A percentile compares a stretch with the other conserved stretches of the same genome.
phyloP scores from a whole-genome alignment of 2,329 filamentous ascomycete species.

The Xylariaceae sp. region DNA sequence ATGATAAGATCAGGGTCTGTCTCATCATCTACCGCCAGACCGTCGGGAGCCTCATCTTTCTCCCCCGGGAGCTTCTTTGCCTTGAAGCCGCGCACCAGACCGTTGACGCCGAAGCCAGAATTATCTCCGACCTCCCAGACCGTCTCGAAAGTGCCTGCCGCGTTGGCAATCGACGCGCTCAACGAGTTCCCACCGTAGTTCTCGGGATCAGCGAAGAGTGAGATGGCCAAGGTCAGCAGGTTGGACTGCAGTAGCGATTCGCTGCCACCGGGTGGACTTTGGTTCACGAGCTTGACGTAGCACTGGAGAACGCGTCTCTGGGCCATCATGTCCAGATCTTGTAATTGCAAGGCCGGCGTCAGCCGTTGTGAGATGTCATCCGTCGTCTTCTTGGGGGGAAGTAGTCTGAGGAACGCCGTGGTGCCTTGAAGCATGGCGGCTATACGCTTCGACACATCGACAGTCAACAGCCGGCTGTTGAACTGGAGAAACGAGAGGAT shows the following conservation, averaged over 20 bases:
- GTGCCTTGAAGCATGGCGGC: slow-evolving; percentile 95
- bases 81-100: slow-evolving; percentile 72
- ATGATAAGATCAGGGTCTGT: slow-evolving; percentile 60
- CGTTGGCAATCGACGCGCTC: slow-evolving; percentile 85
- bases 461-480: slow-evolving; percentile 84
- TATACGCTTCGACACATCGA: slow-evolving; percentile 89
- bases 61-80: slow-evolving; percentile 66
- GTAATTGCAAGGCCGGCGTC: slow-evolving; percentile 77
- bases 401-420: slow-evolving; percentile 75
- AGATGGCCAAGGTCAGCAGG: slow-evolving; percentile 80
- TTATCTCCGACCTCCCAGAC: slow-evolving; percentile 96
- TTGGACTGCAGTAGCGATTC: slow-evolving; percentile 89
- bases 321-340: slow-evolving; percentile 90
- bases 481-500: slow-evolving; percentile 90
- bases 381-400: slow-evolving; percentile 76
- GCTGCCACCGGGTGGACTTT: slow-evolving; percentile 77
- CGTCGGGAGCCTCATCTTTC: slow-evolving; percentile 47
- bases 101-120: slow-evolving; percentile 87
- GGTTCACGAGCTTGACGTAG: slow-evolving; percentile 83
- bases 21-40: slow-evolving; percentile 43
- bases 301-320: slow-evolving; percentile 89
- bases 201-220: slow-evolving; percentile 88
- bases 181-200: slow-evolving; percentile 80
- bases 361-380: slow-evolving; percentile 83
- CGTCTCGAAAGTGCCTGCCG: slow-evolving; percentile 83